phyloP scores from a whole-genome alignment of 2,329 filamentous ascomycete genomes.

The Penicillium digitatum region DNA sequence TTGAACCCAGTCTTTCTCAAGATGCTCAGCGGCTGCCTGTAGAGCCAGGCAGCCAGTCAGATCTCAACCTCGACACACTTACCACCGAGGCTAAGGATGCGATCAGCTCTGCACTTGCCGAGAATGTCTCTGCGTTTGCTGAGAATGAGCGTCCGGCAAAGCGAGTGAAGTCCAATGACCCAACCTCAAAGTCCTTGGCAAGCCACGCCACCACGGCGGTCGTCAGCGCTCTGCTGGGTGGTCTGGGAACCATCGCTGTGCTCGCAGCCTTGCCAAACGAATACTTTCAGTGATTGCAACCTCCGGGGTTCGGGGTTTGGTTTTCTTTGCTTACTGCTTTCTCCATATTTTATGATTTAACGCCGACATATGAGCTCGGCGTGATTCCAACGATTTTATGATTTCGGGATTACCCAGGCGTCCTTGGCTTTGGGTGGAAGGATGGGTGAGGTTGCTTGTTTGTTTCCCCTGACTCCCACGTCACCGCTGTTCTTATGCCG shows the following conservation, averaged over 20 bases:
- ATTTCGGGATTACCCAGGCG: conserved; percentile 4
- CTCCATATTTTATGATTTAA: conserved; percentile 2
- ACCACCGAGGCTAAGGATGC: conserved; percentile 10
- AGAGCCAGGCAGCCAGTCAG: conserved; percentile 13
- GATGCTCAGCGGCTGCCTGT: conserved; percentile 27
- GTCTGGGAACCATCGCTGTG: conserved; percentile 40
- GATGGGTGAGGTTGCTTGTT: background rate
- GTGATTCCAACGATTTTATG: conserved; percentile 2
- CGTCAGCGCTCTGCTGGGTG: conserved; percentile 41
- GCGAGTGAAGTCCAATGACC: conserved; percentile 23
- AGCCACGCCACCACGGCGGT: conserved; percentile 41
- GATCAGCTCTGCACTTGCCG: conserved; percentile 12
- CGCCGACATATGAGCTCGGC: background rate
- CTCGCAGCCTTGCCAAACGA: conserved; percentile 43
- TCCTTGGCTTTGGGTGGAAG: background rate
- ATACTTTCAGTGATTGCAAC: conserved; percentile 35
- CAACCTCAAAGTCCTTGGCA: conserved; percentile 23
- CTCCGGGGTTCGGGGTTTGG: background rate
- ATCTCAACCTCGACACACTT: conserved; percentile 7
- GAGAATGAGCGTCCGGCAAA: conserved; percentile 27
- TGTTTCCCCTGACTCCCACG: background rate
- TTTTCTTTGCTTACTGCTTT: background rate
- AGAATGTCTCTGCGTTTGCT: conserved; percentile 9
- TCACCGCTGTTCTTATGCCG: background rate
- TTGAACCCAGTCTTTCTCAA: conserved; percentile 9